Evolutionary conservation across 805 yeast species (phyloP), one percentile per base, ranked within the genome.

Genomic region (Wickerhamiella azymoides): DNA sequence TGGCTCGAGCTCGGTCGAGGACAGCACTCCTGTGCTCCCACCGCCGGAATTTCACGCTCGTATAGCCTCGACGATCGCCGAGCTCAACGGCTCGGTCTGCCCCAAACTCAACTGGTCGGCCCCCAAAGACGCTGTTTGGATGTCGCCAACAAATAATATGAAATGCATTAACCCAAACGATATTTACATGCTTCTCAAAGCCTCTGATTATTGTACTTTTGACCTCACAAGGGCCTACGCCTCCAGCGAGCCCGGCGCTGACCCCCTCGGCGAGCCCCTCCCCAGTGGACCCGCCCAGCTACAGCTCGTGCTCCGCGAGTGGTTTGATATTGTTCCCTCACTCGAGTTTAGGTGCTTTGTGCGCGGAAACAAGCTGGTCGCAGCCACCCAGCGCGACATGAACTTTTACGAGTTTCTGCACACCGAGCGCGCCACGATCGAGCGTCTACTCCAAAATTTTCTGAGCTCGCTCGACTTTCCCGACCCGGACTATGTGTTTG

Each of bases 101-200:
- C 97, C 97, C 1, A 92, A 92, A 57, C 66, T 89, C 54, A 92
- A 92, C 66, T 92, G 98, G 98, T 85, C 96, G 0, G 82, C 96
- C 1, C 98, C 99, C 1, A 80, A 79, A 57, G 99, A 92, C 63
- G 84, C 97, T 1, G 74, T 79, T 0, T 92, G 97, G 98, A 89
- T 92, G 17, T 64, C 82, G 56, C 72, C 92, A 2, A 77, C 81
- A 27, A 83, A 84, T 55, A 71, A 84, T 2, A 73, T 81, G 72
- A 72, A 75, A 56, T 88, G 97, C 57, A 68, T 64, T 13, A 72
- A 71, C 27, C 76, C 80, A 0, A 72, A 79, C 33, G 99, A 92
- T 52, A 64, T 92, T 0, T 92, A 86, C 52, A 60, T 92, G 40
- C 62, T 92, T 8, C 63, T 92, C 45, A 89, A 89, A 56, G 77